Evolutionary conservation across 805 yeast species (phyloP), one percentile per base, ranked within the genome.

Genomic region (Wickerhamomyces strasburgensis): DNA sequence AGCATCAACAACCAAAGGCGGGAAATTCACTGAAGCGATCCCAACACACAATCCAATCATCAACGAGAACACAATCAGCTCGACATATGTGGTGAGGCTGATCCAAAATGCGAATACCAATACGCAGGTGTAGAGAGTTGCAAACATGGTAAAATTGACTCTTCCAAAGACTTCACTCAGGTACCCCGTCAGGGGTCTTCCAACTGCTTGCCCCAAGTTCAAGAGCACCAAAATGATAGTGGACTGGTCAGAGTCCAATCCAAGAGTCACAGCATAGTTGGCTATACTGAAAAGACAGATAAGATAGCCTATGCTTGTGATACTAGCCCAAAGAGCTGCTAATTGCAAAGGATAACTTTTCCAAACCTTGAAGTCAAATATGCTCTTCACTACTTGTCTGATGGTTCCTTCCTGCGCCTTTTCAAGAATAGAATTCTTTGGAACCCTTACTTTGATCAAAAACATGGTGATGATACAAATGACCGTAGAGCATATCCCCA

Each of bases 91-190:
- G 29, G 47, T 56, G 1, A 71, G 56, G 16, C 73, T 67, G 11
- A 72, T 59, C 81, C 82, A 75, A 43, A 65, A 72, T 4, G 58
- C 65, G 38, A 72, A 65, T 23, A 62, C 46, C n/a, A 72, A 42
- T 0, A 73, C 45, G 2, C 64, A 56, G 19, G 68, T 43, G 4
- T 70, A 39, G 2, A 48, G 14, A 1, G 72, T 63, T 6, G 61
- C 46, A 5, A 58, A 21, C 9, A 67, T 57, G 5, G 78, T 64
- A 14, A 65, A 56, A 44, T 74, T 74, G 4, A 69, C 56, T 41
- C 75, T 58, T 1, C 80, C 80, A 33, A 55, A 50, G 28, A 52
- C 57, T 39, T 72, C 78, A 37, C 73, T 69, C 1, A 59, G 23
- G 3, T 60, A 43, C 1, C 79, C 80, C 49, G 72, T 62, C 10